Evolutionary conservation across 441 rosid species (phyloP), one percentile per base, ranked within the genome.

Genomic region (Adansonia madagascariensis): DNA sequence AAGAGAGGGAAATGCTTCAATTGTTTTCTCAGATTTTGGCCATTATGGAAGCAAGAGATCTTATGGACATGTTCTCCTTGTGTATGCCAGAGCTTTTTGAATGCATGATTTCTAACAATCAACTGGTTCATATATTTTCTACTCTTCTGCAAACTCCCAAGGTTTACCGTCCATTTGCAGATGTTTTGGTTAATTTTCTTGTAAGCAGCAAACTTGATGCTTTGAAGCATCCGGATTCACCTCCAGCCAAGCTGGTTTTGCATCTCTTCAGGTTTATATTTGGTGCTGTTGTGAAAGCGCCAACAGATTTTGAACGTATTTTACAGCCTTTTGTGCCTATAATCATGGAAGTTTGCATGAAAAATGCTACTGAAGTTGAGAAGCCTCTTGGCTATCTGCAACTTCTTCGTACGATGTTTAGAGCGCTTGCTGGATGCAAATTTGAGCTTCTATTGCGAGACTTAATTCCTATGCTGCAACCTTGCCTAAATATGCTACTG

Each of bases 71-170:
- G 98, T 90, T 97, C 84, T 93, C 98, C 3, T 85, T 94, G 87
- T 97, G 99, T 66, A 87, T 97, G 95, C 94, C 98, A 73, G 98
- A 90, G 85, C 98, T 97, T 78, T 94, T 97, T 84, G 98, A 94
- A 82, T 93, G 94, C 97, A 94, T 97, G 98, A 89, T 92, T 82
- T 83, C 85, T 85, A 93, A 90, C 82, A 88, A 87, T 76, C 98
- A 94, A 82, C 83, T 97, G 82, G 94, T 90, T 84, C 94, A 86
- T 76, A 94, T 97, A 82, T 94, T 91, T 85, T 90, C 98, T 7
- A 85, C 92, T 17, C 97, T 94, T 77, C 73, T 94, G 86, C 95
- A 90, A 88, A 86, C 95, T 55, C 81, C 84, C 46, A 93, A 97
- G 89, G 98, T 94, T 53, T 91, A 85, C 83, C 86, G 88, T 82